These are phyloP conservation scores for Trichoderma asperellum DNA, from an alignment of 2,329 filamentous ascomycete genomes.

Conservation along the genomic window DNA sequence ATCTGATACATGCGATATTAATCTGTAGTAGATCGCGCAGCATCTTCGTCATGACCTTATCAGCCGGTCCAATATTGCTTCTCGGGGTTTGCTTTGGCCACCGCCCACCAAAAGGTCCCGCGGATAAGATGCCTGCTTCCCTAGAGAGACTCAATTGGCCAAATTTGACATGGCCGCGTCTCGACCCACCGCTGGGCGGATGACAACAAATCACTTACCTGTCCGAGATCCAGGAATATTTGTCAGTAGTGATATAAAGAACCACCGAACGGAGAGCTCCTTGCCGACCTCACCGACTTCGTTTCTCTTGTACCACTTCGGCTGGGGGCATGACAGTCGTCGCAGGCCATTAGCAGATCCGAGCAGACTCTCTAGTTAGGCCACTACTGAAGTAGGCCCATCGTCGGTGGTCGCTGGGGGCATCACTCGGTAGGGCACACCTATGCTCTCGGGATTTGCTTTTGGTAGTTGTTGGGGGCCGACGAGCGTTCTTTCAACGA, in stretches of 20 bases:
- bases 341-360: slow-evolving; percentile 4
- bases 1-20: not conserved
- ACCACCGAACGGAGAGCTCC: not conserved
- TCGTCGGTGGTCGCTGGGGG: not conserved
- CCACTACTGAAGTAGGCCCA: not conserved
- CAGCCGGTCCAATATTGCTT: not conserved
- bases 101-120: not conserved
- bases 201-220: slow-evolving; percentile 26
- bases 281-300: slow-evolving; percentile 23
- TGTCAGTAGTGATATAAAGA: slow-evolving; percentile 22
- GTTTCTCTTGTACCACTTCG: slow-evolving; percentile 10
- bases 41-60: not conserved
- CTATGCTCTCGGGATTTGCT: slow-evolving; percentile 6
- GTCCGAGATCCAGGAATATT: slow-evolving; percentile 24
- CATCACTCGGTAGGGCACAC: slow-evolving; percentile 1
- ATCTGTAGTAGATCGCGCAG: not conserved
- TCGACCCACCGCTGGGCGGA: slow-evolving; percentile 19
- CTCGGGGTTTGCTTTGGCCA: not conserved
- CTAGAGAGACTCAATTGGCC: slow-evolving; percentile 21
- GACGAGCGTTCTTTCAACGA: slow-evolving; percentile 3
- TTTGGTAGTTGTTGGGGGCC: slow-evolving; percentile 5
- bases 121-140: slow-evolving; percentile 16
- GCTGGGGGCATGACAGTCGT: slow-evolving; percentile 9
- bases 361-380: slow-evolving; percentile 5
- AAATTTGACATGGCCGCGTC: slow-evolving; percentile 5